These are phyloP conservation scores for Eucalyptus regnans DNA, from an alignment of 345 rosid genomes.

Conservation along the genomic window DNA sequence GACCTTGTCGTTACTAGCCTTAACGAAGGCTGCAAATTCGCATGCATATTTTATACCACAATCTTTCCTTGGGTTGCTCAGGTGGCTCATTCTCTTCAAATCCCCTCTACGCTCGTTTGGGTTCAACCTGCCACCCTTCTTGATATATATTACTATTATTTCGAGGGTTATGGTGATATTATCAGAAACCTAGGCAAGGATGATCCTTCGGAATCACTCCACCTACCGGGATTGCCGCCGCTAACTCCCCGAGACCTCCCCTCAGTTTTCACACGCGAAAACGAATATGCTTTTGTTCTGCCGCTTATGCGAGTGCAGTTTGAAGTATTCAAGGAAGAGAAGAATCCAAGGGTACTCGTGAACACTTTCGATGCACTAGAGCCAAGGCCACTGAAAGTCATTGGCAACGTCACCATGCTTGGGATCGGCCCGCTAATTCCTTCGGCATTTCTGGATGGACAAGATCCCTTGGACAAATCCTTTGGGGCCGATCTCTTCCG, in stretches of 20 bases:
- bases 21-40: slow-evolving; percentile 4
- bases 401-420: slow-evolving; percentile 3
- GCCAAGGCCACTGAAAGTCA: slow-evolving; percentile 18
- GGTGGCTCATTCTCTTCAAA: slow-evolving; percentile 30
- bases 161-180: slow-evolving; percentile 19
- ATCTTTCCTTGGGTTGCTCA: slow-evolving; percentile 40
- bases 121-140: slow-evolving; percentile 53
- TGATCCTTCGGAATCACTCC: neutral
- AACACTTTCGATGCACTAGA: slow-evolving; percentile 61
- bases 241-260: slow-evolving; percentile 27
- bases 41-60: slow-evolving; percentile 30
- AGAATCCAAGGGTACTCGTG: slow-evolving; percentile 26
- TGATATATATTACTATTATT: slow-evolving; percentile 40
- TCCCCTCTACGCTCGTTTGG: slow-evolving; percentile 43
- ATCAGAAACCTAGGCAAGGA: neutral
- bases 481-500: slow-evolving; percentile 19
- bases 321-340: slow-evolving; percentile 16
- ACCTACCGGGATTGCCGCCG: neutral
- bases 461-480: slow-evolving; percentile 2
- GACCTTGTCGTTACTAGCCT: slow-evolving; percentile 12
- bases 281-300: neutral
- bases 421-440: slow-evolving; percentile 49
- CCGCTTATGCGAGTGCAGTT: slow-evolving; percentile 10
- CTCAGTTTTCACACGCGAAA: slow-evolving; percentile 21
- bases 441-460: slow-evolving; percentile 6